phyloP scores from a whole-genome alignment of 768 basidiomycete genomes.

The Boletus tylopilopsis region DNA sequence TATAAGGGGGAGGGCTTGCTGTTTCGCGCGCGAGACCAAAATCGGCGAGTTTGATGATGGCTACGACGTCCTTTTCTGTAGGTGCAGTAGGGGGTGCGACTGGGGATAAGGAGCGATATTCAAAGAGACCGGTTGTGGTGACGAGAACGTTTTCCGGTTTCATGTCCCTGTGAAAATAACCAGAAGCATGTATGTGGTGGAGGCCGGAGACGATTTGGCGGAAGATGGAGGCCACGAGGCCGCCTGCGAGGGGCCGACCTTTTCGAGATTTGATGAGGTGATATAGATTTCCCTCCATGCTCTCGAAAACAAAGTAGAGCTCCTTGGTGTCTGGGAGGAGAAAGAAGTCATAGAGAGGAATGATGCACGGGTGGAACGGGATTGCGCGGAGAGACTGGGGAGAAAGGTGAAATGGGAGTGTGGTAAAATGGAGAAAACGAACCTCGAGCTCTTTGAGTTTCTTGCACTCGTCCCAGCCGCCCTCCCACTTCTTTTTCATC shows the following conservation, averaged over 20 bases:
- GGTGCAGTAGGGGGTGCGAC: conserved; percentile 57
- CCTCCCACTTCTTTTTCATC: conserved; percentile 98
- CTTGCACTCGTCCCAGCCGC: conserved; percentile 97
- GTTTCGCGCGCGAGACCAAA: conserved; percentile 96
- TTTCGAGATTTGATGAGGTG: conserved; percentile 98
- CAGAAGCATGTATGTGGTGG: conserved; percentile 85
- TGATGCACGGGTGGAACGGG: conserved; percentile 94
- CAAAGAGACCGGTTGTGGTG: conserved; percentile 92
- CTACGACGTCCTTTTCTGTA: conserved; percentile 89
- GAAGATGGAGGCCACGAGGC: conserved; percentile 93
- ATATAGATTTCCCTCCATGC: conserved; percentile 99
- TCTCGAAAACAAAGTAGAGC: conserved; percentile 99
- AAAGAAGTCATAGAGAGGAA: conserved; percentile 98
- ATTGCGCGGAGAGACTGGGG: conserved; percentile 88
- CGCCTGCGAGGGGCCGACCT: conserved; percentile 93
- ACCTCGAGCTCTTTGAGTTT: conserved; percentile 94
- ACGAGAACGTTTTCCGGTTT: conserved; percentile 99
- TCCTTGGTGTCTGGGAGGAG: conserved; percentile 94
- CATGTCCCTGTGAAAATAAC: conserved; percentile 99
- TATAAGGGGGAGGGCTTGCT: conserved; percentile 85
- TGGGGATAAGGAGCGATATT: conserved; percentile 83
- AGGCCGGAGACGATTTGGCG: conserved; percentile 88
- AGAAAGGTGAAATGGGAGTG: conserved; percentile 13
- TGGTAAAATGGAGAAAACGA: conserved; percentile 31
- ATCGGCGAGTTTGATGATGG: conserved; percentile 97